Base-by-base conservation (phyloP, 1,284 basidiomycete genomes). In the Volvariella volvacea region DNA sequence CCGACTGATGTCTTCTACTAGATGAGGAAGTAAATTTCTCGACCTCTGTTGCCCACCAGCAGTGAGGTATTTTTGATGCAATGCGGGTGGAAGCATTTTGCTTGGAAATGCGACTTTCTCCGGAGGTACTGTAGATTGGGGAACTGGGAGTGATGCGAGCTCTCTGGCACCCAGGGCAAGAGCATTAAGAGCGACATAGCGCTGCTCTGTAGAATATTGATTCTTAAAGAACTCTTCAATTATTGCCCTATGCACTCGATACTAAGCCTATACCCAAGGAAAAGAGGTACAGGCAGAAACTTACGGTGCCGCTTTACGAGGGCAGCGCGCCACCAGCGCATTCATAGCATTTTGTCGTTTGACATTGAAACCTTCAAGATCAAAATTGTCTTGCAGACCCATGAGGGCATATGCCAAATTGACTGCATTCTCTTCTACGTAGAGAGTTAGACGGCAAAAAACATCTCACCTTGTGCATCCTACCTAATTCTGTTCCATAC, bases 221-320 rank as follows among this genome's bases (percentile, higher is more conserved):
- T 88, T 86, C 48, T 84, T 83, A 66, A 97, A 98, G 62, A 92
- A 91, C 56, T 96, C 90, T 58, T 97, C 91, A 38, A 88, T 82
- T n/a, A 95, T 69, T 39, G 78, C 75, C 2, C 92, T 94, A 36
- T 22, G 42, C 16, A n/a, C 12, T 34, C 20, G n/a, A 49, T 40
- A 44, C 33, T 36, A 15, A 50, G 30, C n/a, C n/a, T n/a, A n/a
- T n/a, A n/a, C n/a, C n/a, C n/a, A n/a, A n/a, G n/a, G n/a, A n/a
- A n/a, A n/a, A n/a, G n/a, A n/a, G n/a, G n/a, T n/a, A n/a, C n/a
- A n/a, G n/a, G n/a, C n/a, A n/a, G n/a, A n/a, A 32, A 77, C 88
- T 61, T 62, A 96, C 90, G 82, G 86, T 1, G 88, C 83, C 32
- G 86, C 81, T 48, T 81, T 78, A 22, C 66, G 67, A 1, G 94